Percentiles rank a stretch among this genome's conserved stretches.
Evolutionary conservation across 352 stramenopile genomes (phyloP).

Genomic region (Pilasporangium apinafurcum): DNA sequence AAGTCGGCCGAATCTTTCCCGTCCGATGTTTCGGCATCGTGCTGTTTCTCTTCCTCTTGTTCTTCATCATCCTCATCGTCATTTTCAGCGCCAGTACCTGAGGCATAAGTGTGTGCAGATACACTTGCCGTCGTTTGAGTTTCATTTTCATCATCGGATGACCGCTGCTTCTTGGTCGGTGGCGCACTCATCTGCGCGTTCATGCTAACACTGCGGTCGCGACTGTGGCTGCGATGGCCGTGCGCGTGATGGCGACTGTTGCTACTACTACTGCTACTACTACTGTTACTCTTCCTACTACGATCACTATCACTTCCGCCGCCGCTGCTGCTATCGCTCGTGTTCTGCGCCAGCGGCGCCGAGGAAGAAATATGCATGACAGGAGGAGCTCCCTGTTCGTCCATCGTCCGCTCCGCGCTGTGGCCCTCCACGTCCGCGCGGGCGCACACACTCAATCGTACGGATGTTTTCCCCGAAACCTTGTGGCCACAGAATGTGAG

Average conservation of each 20-base stretch:
- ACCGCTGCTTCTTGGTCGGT: constrained; percentile 72
- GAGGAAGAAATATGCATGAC: too few relatives aligned
- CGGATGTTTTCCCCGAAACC: too few relatives aligned
- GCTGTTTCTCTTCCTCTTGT: constrained; percentile 5
- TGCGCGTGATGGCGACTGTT: background rate
- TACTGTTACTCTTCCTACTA: too few relatives aligned
- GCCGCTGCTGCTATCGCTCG: background rate
- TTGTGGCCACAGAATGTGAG: too few relatives aligned
- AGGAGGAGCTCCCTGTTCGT: too few relatives aligned
- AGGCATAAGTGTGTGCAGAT: constrained; percentile 1
- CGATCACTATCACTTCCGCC: constrained; percentile 1
- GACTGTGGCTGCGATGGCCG: constrained; percentile 12
- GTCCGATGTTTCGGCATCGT: background rate
- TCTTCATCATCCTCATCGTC: background rate
- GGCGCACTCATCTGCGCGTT: constrained; percentile 45
- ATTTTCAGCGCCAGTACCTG: background rate
- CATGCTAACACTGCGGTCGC: constrained; percentile 69
- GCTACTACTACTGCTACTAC: constrained; percentile 3
- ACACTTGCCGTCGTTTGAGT: constrained; percentile 8
- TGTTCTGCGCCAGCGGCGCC: too few relatives aligned
- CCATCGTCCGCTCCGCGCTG: too few relatives aligned
- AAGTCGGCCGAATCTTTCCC: constrained; percentile 27
- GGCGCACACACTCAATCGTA: too few relatives aligned
- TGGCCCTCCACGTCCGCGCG: too few relatives aligned
- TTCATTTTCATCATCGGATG: constrained; percentile 73